phyloP scores from a whole-genome alignment of 2,329 filamentous ascomycete genomes.

The Phaeosphaeriaceae sp. region DNA sequence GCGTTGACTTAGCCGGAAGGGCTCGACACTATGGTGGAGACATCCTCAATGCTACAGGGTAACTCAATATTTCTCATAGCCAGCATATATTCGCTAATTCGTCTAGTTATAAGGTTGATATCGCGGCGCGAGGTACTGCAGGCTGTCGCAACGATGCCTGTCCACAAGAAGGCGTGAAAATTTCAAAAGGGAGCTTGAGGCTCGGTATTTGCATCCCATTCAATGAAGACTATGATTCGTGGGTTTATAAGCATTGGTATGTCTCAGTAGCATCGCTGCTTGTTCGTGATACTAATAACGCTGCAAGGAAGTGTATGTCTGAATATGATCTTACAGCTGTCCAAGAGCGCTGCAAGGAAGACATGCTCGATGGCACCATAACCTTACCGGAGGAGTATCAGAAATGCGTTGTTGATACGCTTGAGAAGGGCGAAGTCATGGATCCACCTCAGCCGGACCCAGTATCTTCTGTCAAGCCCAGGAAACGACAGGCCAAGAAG shows the following conservation, averaged over 20 bases:
- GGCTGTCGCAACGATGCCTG: conserved; percentile 75
- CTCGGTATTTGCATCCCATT: conserved; percentile 61
- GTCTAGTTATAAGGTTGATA: conserved; percentile 24
- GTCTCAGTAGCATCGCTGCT: conserved; percentile 30
- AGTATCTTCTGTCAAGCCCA: conserved; percentile 34
- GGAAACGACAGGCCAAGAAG: conserved; percentile 22
- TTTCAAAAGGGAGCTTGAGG: conserved; percentile 79
- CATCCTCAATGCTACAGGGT: conserved; percentile 15
- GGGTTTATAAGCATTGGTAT: conserved; percentile 84
- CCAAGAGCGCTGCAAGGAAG: conserved; percentile 59
- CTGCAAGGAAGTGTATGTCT: conserved; percentile 79
- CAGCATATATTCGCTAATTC: not conserved
- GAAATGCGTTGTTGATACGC: conserved; percentile 71
- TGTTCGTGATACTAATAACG: conserved; percentile 16
- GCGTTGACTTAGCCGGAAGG: conserved; percentile 61
- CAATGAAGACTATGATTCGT: conserved; percentile 60
- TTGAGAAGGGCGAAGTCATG: conserved; percentile 78
- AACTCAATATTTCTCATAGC: not conserved
- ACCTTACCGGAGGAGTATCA: conserved; percentile 71
- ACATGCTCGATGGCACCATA: conserved; percentile 77
- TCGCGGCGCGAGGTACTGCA: conserved; percentile 51
- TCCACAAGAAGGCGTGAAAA: conserved; percentile 71
- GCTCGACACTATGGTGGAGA: conserved; percentile 7
- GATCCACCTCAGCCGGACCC: conserved; percentile 46
- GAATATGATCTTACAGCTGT: conserved; percentile 71